Evolutionary conservation across 225 moss, liverwort and hornwort species (phyloP).

Genomic region (Physcomitrellopsis africana): DNA sequence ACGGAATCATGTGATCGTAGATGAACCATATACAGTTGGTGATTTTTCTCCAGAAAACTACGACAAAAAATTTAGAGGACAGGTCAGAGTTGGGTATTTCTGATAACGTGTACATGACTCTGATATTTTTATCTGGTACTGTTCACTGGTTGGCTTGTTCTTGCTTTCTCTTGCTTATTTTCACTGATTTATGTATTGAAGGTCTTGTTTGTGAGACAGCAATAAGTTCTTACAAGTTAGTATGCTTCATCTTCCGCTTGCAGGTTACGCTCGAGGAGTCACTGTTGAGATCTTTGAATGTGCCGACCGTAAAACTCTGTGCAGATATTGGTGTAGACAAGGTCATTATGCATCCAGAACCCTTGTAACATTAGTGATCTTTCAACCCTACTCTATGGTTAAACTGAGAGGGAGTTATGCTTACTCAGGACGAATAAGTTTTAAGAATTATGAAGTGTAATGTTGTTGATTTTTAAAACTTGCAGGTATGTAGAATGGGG

Average conservation of each 20-base stretch:
- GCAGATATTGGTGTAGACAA: slow-evolving; percentile 94
- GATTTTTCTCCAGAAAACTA: slow-evolving; percentile 83
- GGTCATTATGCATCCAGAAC: slow-evolving; percentile 47
- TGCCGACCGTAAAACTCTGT: slow-evolving; percentile 94
- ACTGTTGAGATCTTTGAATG: slow-evolving; percentile 84
- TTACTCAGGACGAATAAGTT: background rate
- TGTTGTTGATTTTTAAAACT: slow-evolving; percentile 15
- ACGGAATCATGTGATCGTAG: slow-evolving; percentile 74
- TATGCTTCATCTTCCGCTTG: slow-evolving; percentile 1
- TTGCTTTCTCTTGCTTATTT: slow-evolving; percentile 19
- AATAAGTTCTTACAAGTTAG: slow-evolving; percentile 14
- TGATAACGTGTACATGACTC: slow-evolving; percentile 1
- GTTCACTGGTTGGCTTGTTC: background rate
- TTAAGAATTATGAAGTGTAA: slow-evolving; percentile 16
- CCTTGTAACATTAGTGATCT: slow-evolving; percentile 15
- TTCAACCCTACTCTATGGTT: background rate
- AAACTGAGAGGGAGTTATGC: background rate
- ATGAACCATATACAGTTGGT: slow-evolving; percentile 86
- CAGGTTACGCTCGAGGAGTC: slow-evolving; percentile 98
- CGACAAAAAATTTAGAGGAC: slow-evolving; percentile 80
- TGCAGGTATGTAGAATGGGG: slow-evolving; percentile 83
- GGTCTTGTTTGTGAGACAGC: slow-evolving; percentile 17
- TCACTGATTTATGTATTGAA: slow-evolving; percentile 5
- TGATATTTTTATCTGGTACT: slow-evolving; percentile 19
- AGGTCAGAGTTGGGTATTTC: slow-evolving; percentile 42